These are phyloP conservation scores for Backusella psychrophila DNA, from an alignment of 192 early-diverging fungal species.

Conservation along the genomic window DNA sequence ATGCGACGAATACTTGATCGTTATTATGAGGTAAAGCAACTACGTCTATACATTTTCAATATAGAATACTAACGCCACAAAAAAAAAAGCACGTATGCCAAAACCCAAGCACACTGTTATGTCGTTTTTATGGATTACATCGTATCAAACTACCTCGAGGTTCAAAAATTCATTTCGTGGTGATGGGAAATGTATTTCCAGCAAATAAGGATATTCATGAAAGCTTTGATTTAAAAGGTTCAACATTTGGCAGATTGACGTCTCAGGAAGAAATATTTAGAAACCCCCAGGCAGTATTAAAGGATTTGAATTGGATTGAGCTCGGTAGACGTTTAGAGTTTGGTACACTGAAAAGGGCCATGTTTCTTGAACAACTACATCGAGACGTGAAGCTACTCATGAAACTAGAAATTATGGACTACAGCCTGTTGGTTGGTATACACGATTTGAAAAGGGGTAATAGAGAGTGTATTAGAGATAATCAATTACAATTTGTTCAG, in stretches of 20 bases:
- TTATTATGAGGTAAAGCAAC: constrained; percentile 71
- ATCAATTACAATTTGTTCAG: constrained; percentile 82
- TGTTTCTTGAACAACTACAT: constrained; percentile 83
- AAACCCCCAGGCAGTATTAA: constrained; percentile 87
- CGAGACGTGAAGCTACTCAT: constrained; percentile 78
- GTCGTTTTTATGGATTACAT: constrained; percentile 93
- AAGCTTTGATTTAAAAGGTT: constrained; percentile 94
- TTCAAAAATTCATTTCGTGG: constrained; percentile 95
- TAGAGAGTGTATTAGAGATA: constrained; percentile 88
- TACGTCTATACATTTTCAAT: neutral
- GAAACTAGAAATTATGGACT: constrained; percentile 94
- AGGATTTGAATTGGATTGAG: constrained; percentile 94
- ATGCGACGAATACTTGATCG: constrained; percentile 80
- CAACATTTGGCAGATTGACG: constrained; percentile 80
- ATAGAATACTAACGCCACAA: neutral
- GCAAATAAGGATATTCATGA: constrained; percentile 97
- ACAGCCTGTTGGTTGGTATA: constrained; percentile 89
- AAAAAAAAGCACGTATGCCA: constrained; percentile 66
- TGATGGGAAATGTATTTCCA: constrained; percentile 98
- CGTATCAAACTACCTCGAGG: constrained; percentile 92
- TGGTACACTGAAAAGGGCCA: constrained; percentile 73
- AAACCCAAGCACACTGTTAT: constrained; percentile 90
- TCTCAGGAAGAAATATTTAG: constrained; percentile 68
- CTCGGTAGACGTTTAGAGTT: constrained; percentile 69
- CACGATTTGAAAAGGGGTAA: constrained; percentile 87